A percentile compares a stretch with the other conserved stretches of the same genome.
phyloP scores from a whole-genome alignment of 2,329 filamentous ascomycete genomes.

The Fusarium globosum region DNA sequence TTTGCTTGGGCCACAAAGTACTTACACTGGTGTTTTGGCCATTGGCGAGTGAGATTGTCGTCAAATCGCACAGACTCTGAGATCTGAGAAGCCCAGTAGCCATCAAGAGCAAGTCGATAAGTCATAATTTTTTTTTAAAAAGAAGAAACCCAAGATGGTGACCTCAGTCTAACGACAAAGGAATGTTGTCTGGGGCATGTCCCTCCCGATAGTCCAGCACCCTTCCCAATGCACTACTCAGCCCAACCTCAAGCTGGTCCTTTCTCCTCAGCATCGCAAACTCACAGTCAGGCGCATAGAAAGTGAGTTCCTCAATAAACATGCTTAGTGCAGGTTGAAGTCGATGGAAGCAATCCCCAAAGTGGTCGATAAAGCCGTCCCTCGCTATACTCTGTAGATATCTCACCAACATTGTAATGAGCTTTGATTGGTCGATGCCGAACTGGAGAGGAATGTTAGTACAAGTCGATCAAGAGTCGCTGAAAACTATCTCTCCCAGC shows the following conservation, averaged over 20 bases:
- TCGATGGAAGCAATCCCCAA: slow-evolving; percentile 21
- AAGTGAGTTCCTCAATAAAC: slow-evolving; percentile 8
- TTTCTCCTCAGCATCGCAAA: slow-evolving; percentile 23
- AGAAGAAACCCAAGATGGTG: slow-evolving; percentile 4
- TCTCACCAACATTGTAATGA: slow-evolving; percentile 3
- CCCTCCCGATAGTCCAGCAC: slow-evolving; percentile 3
- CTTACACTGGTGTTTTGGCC: not conserved
- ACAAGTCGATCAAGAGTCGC: not conserved
- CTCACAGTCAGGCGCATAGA: slow-evolving; percentile 10
- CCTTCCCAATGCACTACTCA: not conserved
- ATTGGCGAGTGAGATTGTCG: not conserved
- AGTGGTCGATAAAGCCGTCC: slow-evolving; percentile 18
- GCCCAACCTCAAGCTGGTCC: slow-evolving; percentile 9
- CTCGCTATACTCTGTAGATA: slow-evolving; percentile 1
- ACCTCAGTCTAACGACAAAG: slow-evolving; percentile 13
- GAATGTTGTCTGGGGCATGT: slow-evolving; percentile 16
- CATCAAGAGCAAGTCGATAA: not conserved
- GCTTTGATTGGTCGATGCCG: slow-evolving; percentile 15
- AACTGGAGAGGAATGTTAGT: slow-evolving; percentile 20
- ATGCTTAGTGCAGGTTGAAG: slow-evolving; percentile 1
- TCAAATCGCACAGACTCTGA: not conserved
- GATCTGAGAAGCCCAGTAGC: not conserved
- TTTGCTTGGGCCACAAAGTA: slow-evolving; percentile 11
- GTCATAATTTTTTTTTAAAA: no score
- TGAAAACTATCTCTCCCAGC: not conserved